Conservation (phyloP, 257 asterid genomes). For the Asclepias syriaca region DNA sequence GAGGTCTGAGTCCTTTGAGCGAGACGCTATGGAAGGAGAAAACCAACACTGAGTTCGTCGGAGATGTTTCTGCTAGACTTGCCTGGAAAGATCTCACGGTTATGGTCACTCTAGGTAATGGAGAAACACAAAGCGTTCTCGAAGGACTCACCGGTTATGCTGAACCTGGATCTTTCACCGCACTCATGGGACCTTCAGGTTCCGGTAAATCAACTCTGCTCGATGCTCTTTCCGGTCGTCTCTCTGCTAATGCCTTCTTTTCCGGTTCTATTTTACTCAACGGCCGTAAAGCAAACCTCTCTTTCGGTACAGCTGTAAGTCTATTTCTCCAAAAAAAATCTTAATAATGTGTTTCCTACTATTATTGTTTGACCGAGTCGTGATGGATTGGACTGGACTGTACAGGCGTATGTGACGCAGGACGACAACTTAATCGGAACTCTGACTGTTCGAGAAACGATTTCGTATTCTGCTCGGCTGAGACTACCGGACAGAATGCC, state of each 20-base stretch:
- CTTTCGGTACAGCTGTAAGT: constrained; percentile 80
- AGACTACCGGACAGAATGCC: constrained; percentile 86
- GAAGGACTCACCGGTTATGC: constrained; percentile 81
- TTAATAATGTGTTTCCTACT: too few relatives aligned
- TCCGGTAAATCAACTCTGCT: constrained; percentile 92
- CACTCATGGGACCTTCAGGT: constrained; percentile 98
- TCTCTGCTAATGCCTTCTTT: constrained; percentile 84
- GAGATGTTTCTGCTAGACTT: constrained; percentile 85
- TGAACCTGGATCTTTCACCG: constrained; percentile 90
- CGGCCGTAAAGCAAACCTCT: constrained; percentile 83
- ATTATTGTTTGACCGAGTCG: too few relatives aligned
- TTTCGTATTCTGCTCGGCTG: constrained; percentile 71
- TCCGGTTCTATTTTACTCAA: constrained; percentile 78
- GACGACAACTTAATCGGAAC: constrained; percentile 95
- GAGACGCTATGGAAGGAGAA: constrained; percentile 95
- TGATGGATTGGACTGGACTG: not conserved
- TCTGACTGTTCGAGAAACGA: constrained; percentile 83
- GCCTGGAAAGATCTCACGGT: constrained; percentile 91
- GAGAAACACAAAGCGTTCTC: constrained; percentile 74
- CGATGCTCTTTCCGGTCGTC: constrained; percentile 85
- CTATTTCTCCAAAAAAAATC: too few relatives aligned
- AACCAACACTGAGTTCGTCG: constrained; percentile 63
- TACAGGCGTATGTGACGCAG: constrained; percentile 92
- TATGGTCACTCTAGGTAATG: constrained; percentile 65
- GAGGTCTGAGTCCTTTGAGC: constrained; percentile 90